phyloP scores from a whole-genome alignment of 768 basidiomycete genomes.

The Suillus plorans region DNA sequence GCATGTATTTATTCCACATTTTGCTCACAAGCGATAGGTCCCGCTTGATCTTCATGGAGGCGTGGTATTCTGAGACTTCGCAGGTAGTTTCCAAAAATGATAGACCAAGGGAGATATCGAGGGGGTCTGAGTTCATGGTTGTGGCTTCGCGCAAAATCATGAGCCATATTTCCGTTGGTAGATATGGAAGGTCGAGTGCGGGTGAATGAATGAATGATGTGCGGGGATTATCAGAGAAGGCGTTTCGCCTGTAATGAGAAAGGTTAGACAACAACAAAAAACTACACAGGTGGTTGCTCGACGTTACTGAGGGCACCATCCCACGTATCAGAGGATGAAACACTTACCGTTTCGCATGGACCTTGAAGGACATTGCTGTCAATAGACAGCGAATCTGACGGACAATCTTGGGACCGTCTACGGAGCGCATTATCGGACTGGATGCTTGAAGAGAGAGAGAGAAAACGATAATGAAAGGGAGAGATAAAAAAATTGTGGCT shows the following conservation, averaged over 20 bases:
- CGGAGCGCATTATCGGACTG: slow-evolving; percentile 16
- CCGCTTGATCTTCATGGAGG: slow-evolving; percentile 48
- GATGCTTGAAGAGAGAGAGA: neutral
- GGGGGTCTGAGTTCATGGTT: slow-evolving; percentile 40
- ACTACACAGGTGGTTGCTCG: neutral
- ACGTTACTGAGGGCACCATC: neutral
- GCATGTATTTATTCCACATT: slow-evolving; percentile 52
- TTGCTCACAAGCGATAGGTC: slow-evolving; percentile 54
- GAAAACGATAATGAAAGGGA: slow-evolving; percentile 6
- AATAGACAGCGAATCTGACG: slow-evolving; percentile 19
- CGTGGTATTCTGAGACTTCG: slow-evolving; percentile 45
- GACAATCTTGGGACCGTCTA: slow-evolving; percentile 14
- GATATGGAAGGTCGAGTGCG: slow-evolving; percentile 37
- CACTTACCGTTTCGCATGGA: slow-evolving; percentile 22
- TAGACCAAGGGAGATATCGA: slow-evolving; percentile 48
- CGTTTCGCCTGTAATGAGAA: slow-evolving; percentile 8
- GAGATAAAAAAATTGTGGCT: neutral
- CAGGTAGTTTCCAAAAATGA: slow-evolving; percentile 56
- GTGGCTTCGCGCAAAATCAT: slow-evolving; percentile 61
- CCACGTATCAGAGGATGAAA: neutral
- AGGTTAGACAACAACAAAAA: neutral
- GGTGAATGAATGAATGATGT: slow-evolving; percentile 26
- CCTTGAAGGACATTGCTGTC: slow-evolving; percentile 16
- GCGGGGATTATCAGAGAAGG: slow-evolving; percentile 7
- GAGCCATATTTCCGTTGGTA: slow-evolving; percentile 70